Conservation (phyloP, 169 alveolate genomes). For the Amoebophrya sp. region DNA sequence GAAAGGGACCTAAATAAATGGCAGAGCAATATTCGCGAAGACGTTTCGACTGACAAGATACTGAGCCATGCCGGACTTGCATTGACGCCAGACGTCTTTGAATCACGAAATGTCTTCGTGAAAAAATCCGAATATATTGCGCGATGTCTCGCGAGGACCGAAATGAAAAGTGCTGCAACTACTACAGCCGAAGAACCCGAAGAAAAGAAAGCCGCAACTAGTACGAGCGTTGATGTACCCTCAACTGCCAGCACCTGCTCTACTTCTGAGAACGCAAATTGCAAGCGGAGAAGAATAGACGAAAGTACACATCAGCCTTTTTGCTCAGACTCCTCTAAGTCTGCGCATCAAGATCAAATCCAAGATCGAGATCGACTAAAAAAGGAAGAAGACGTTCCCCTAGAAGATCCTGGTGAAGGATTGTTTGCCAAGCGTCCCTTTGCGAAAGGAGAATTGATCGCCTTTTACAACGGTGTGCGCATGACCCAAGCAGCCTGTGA, state of each 20-base stretch:
- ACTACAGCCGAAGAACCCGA: neutral
- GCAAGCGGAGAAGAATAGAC: too few species aligned
- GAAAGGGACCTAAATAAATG: too few species aligned
- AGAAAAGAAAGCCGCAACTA: too few species aligned
- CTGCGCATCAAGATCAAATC: too few species aligned
- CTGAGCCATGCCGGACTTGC: neutral
- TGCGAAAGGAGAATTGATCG: neutral
- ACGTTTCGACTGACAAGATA: neutral
- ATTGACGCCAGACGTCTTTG: neutral
- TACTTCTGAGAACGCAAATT: too few species aligned
- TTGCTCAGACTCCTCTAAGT: too few species aligned
- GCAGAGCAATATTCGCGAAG: too few species aligned
- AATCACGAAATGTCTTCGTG: neutral
- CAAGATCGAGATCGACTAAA: too few species aligned
- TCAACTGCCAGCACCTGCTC: too few species aligned
- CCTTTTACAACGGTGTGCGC: slow-evolving; percentile 20
- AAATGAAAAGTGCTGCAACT: neutral
- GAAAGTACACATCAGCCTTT: too few species aligned
- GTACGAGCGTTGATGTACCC: too few species aligned
- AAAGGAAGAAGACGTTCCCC: neutral
- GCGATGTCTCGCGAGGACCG: neutral
- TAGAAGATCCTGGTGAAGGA: neutral
- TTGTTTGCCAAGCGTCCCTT: neutral
- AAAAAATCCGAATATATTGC: neutral
- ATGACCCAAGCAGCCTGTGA: neutral